Evolutionary conservation across 2,329 filamentous ascomycete genomes (phyloP).

Genomic region (Trichoderma arundinaceum): DNA sequence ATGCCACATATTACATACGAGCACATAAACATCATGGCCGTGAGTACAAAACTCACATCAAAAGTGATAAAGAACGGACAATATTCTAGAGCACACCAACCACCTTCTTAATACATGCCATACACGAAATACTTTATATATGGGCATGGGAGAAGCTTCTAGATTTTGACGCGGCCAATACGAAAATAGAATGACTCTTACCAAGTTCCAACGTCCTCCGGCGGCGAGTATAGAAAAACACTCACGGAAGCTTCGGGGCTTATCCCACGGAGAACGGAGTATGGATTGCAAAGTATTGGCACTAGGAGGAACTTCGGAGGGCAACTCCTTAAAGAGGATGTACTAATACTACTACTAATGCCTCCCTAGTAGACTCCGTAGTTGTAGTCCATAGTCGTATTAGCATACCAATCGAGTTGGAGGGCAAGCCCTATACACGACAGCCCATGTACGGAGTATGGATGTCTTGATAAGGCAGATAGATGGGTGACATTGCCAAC

Average conservation of each 20-base stretch:
- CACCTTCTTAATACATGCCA: too few species aligned
- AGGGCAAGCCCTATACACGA: slow-evolving; percentile 17
- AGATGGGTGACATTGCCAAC: background rate
- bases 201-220: background rate
- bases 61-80: too few species aligned
- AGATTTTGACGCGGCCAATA: background rate
- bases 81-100: too few species aligned
- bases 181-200: too few species aligned
- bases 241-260: slow-evolving; percentile 3
- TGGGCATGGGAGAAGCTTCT: too few species aligned
- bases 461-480: background rate
- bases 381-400: background rate
- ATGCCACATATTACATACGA: too few species aligned
- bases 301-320: background rate
- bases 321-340: background rate
- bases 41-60: too few species aligned
- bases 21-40: too few species aligned
- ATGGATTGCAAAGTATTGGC: background rate
- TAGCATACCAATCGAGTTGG: background rate
- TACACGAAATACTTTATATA: too few species aligned
- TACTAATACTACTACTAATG: background rate
- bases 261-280: slow-evolving; percentile 4
- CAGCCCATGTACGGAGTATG: background rate
- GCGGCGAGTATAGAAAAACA: background rate
- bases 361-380: background rate